Conservation (phyloP, 495 filamentous ascomycete genomes). For the Penicilliopsis zonata region DNA sequence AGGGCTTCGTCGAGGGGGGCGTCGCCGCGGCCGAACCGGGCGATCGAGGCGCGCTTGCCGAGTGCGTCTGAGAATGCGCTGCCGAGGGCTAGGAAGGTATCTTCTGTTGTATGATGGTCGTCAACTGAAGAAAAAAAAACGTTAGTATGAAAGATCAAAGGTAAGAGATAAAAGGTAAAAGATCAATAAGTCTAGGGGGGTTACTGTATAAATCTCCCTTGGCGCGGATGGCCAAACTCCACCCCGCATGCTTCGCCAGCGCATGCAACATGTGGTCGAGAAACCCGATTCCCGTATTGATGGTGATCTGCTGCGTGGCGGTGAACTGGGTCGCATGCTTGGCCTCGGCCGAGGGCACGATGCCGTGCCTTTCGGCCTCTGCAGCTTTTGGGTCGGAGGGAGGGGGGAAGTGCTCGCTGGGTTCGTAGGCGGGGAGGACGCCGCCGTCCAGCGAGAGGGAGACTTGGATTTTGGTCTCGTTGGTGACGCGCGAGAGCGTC, state of each 20-base stretch:
- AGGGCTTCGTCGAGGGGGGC: conserved; percentile 92
- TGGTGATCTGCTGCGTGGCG: conserved; percentile 67
- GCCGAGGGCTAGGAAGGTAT: conserved; percentile 85
- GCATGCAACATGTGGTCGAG: conserved; percentile 98
- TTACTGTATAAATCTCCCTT: conserved; percentile 83
- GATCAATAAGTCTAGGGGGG: conserved; percentile 13
- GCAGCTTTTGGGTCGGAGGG: conserved; percentile 26
- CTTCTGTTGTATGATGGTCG: conserved; percentile 97
- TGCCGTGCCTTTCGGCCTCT: conserved; percentile 54
- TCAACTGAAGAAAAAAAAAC: too few relatives aligned
- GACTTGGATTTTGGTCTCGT: conserved; percentile 92
- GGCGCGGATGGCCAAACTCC: conserved; percentile 72
- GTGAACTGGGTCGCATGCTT: conserved; percentile 73
- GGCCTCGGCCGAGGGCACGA: conserved; percentile 66
- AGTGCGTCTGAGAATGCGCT: conserved; percentile 70
- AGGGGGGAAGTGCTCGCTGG: conserved; percentile 30
- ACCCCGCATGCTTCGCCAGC: conserved; percentile 87
- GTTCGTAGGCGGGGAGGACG: conserved; percentile 47
- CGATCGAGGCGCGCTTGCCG: conserved; percentile 62
- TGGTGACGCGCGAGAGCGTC: conserved; percentile 72
- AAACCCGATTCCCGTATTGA: conserved; percentile 96
- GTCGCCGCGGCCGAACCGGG: conserved; percentile 83
- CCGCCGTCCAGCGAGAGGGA: conserved; percentile 91
- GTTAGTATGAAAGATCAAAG: conserved; percentile 1
- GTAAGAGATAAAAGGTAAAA: conserved; percentile 1